These are phyloP conservation scores for Cytospora paraplurivora DNA, from an alignment of 2,329 filamentous ascomycete genomes.

Conservation along the genomic window DNA sequence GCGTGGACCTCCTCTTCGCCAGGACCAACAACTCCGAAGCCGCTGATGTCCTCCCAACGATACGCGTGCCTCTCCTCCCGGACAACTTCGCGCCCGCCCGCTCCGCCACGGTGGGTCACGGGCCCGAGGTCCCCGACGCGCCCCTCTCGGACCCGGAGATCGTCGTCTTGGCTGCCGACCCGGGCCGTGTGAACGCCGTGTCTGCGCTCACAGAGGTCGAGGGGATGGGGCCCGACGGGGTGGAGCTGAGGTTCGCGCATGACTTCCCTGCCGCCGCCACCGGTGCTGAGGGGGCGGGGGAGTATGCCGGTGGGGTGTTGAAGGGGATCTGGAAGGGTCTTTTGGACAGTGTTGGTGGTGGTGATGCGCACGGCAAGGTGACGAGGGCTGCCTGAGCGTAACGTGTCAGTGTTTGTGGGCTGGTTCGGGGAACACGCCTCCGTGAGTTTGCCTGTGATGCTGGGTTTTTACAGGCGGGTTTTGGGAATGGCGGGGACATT, in stretches of 20 bases:
- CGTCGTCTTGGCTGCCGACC: constrained; percentile 59
- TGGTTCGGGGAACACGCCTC: not conserved
- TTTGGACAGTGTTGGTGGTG: constrained; percentile 50
- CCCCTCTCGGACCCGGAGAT: constrained; percentile 49
- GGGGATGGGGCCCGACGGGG: constrained; percentile 57
- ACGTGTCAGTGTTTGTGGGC: not conserved
- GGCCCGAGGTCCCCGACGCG: constrained; percentile 46
- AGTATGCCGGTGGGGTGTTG: constrained; percentile 48
- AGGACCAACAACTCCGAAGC: constrained; percentile 21
- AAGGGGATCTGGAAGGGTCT: constrained; percentile 59
- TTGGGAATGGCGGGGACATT: not conserved
- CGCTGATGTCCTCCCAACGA: constrained; percentile 38
- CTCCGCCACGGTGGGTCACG: constrained; percentile 43
- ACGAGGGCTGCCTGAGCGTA: constrained; percentile 31
- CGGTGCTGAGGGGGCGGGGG: constrained; percentile 35
- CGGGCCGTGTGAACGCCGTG: constrained; percentile 53
- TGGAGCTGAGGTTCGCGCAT: constrained; percentile 57
- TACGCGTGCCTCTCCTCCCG: constrained; percentile 62
- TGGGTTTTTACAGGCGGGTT: not conserved
- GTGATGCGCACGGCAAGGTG: constrained; percentile 31
- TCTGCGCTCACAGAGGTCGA: constrained; percentile 60
- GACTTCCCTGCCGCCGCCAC: constrained; percentile 33
- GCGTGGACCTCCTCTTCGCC: constrained; percentile 38
- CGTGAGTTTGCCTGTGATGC: not conserved
- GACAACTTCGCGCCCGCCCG: constrained; percentile 57